These are phyloP conservation scores for Solanum rostratum DNA, from an alignment of 257 asterid genomes.

Conservation along the genomic window DNA sequence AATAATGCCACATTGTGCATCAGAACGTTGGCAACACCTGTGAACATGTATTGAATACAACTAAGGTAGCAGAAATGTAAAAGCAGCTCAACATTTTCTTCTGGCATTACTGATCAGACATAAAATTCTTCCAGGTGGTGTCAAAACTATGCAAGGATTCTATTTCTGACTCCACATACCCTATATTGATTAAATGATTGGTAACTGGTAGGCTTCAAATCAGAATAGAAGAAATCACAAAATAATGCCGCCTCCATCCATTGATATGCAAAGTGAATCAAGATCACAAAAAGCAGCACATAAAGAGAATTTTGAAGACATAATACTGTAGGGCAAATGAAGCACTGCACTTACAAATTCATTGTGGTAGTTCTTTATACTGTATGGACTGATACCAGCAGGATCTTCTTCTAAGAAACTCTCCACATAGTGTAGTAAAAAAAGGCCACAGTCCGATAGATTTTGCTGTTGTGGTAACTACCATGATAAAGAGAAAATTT, in stretches of 20 bases:
- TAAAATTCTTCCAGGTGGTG: neutral
- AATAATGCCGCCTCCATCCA: neutral
- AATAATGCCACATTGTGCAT: neutral
- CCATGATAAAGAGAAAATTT: conserved; percentile 7
- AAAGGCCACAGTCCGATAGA: conserved; percentile 85
- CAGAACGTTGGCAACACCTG: neutral
- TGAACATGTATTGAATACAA: neutral
- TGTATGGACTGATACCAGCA: conserved; percentile 45
- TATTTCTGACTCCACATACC: neutral
- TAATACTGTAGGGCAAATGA: conserved; percentile 1
- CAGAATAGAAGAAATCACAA: neutral
- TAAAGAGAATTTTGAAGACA: neutral
- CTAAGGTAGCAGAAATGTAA: neutral
- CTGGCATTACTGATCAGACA: neutral
- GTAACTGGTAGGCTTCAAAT: neutral
- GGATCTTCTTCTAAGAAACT: conserved; percentile 79
- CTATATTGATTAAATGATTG: neutral
- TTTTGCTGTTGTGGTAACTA: conserved; percentile 97
- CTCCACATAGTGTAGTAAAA: conserved; percentile 90
- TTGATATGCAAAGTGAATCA: neutral
- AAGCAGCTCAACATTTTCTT: neutral
- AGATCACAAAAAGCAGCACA: neutral
- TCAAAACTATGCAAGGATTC: neutral
- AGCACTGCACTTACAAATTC: conserved; percentile 51
- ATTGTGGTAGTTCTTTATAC: conserved; percentile 41